A percentile compares a stretch with the other conserved stretches of the same genome.
Conservation (phyloP, 768 basidiomycete species). For the Saitozyma sp. region DNA sequence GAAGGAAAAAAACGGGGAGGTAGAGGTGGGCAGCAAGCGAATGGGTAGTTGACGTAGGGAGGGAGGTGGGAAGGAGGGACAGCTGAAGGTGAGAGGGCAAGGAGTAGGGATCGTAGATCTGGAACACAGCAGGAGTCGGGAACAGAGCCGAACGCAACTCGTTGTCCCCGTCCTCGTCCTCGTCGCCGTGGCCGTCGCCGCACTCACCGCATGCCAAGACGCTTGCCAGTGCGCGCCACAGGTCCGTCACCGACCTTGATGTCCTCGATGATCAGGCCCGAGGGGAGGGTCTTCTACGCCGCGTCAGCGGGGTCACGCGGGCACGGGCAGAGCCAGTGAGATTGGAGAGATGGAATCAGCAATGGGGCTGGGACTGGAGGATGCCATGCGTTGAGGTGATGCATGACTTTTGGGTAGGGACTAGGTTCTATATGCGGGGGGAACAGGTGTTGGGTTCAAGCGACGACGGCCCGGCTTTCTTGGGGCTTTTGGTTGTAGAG, state of each 20-base stretch:
- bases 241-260: constrained; percentile 78
- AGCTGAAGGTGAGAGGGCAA: no score
- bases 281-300: constrained; percentile 57
- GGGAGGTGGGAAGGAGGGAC: no score
- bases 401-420: background rate
- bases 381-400: background rate
- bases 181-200: background rate
- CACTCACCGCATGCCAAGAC: constrained; percentile 67
- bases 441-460: background rate
- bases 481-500: no score
- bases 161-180: background rate
- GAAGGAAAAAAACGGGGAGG: background rate
- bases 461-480: background rate
- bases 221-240: constrained; percentile 79
- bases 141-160: no score
- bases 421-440: background rate
- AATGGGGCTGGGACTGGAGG: background rate
- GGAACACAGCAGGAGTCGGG: no score
- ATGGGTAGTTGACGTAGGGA: no score
- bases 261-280: constrained; percentile 77
- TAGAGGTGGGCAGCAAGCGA: no score
- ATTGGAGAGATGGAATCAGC: background rate
- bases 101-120: no score
- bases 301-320: constrained; percentile 1
- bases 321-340: background rate